phyloP scores from a whole-genome alignment of 2,329 filamentous ascomycete genomes.

The Trichoderma arundinaceum region DNA sequence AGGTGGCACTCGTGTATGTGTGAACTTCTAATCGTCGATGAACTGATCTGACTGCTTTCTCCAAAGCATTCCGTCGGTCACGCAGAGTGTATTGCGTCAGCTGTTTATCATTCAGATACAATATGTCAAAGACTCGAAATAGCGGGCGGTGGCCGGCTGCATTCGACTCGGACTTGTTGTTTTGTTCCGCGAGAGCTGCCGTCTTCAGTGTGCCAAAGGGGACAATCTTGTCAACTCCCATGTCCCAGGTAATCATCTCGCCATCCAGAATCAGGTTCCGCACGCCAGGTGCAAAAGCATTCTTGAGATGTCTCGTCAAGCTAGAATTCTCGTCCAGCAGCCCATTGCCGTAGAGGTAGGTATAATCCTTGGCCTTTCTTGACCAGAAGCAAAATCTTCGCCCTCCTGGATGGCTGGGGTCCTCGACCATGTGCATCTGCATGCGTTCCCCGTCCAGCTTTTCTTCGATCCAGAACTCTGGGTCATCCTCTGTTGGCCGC shows the following conservation, averaged over 20 bases:
- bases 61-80: constrained; percentile 78
- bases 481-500: constrained; percentile 70
- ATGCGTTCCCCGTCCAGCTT: constrained; percentile 97
- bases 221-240: constrained; percentile 80
- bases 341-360: constrained; percentile 85
- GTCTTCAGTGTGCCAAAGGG: constrained; percentile 94
- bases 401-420: constrained; percentile 70
- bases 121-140: constrained; percentile 87
- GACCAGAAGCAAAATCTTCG: constrained; percentile 88
- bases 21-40: constrained; percentile 85
- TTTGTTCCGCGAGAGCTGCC: constrained; percentile 79
- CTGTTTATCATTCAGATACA: constrained; percentile 82
- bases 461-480: constrained; percentile 94
- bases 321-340: constrained; percentile 76
- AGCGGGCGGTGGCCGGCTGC: constrained; percentile 65
- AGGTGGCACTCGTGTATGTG: constrained; percentile 68
- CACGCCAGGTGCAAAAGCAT: constrained; percentile 78
- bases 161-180: constrained; percentile 62
- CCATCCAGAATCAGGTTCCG: constrained; percentile 90
- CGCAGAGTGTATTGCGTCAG: constrained; percentile 82
- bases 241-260: constrained; percentile 99
- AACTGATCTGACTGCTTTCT: constrained; percentile 70
- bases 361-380: constrained; percentile 94
- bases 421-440: constrained; percentile 89
- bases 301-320: constrained; percentile 77